A percentile compares a stretch with the other conserved stretches of the same genome.
phyloP scores from a whole-genome alignment of 257 asterid species.

The Misopates orontium region DNA sequence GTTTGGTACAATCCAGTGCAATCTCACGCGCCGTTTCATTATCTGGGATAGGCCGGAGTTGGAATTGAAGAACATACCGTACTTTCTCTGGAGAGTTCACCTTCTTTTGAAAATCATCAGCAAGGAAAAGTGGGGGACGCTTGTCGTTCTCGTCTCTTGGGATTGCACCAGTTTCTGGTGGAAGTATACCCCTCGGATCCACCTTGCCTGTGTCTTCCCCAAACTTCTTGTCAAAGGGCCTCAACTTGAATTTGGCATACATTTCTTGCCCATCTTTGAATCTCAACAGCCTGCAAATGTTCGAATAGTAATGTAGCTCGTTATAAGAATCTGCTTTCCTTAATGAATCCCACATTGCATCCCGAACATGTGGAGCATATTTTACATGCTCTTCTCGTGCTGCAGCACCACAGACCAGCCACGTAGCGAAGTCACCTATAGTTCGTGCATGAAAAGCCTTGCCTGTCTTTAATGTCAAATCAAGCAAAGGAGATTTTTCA shows the following conservation, averaged over 20 bases:
- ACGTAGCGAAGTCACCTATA: constrained; percentile 66
- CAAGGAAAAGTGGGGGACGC: constrained; percentile 57
- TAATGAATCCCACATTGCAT: constrained; percentile 67
- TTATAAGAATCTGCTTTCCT: constrained; percentile 53
- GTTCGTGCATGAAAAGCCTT: constrained; percentile 63
- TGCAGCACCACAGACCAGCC: constrained; percentile 68
- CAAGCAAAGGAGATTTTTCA: constrained; percentile 39
- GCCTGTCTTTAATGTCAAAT: constrained; percentile 67
- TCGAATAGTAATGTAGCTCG: constrained; percentile 68
- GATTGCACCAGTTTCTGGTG: constrained; percentile 72
- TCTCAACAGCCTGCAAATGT: constrained; percentile 54
- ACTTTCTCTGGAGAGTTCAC: constrained; percentile 41
- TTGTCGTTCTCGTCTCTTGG: constrained; percentile 59
- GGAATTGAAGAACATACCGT: constrained; percentile 53
- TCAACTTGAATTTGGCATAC: constrained; percentile 61
- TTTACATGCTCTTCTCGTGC: constrained; percentile 67
- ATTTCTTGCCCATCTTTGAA: constrained; percentile 51
- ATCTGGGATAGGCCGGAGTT: constrained; percentile 45
- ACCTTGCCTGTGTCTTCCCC: constrained; percentile 58
- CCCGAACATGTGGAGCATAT: constrained; percentile 57
- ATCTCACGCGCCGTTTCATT: constrained; percentile 47
- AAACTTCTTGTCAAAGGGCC: constrained; percentile 48
- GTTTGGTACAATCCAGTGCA: constrained; percentile 56
- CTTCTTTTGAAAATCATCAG: constrained; percentile 52
- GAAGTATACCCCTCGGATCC: constrained; percentile 56